Evolutionary conservation across 2,329 filamentous ascomycete genomes (phyloP), one percentile per base, ranked within the genome.

Genomic region (Sarocladiaceae sp.): DNA sequence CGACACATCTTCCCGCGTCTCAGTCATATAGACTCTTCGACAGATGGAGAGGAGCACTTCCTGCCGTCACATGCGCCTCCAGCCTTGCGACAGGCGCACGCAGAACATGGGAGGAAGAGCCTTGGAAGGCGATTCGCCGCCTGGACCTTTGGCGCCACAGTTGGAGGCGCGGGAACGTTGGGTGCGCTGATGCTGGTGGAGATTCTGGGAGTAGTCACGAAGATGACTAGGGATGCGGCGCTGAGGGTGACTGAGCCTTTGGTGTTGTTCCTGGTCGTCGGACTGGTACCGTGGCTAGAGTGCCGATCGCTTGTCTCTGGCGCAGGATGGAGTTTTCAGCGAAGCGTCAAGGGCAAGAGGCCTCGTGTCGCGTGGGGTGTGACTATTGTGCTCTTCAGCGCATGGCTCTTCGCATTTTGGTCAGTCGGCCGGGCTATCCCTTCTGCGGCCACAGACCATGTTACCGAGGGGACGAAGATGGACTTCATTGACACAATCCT

Each of bases 121-220:
- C 62, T 74, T 55, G 69, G 76, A 47, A 69, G 79, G 36, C 71
- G 75, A 22, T 64, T 79, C 12, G 79, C 83, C 2, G 84, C 83
- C 13, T 70, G 79, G 53, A 83, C 87, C 1, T 95, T 95, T 66
- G 84, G 88, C 6, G 79, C 83, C 1, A 95, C 88, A 10, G 81
- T 94, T 31, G 89, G 83, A 1, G 76, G 95, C 8, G 87, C 90
- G 5, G 80, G 86, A 33, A 88, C 93, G 1, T 74, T 96, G 42
- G 89, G 84, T 2, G 86, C 92, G 68, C 71, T 96, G 58, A 88
- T 96, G 42, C 77, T 96, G 8, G 90, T 88, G 60, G 90, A 96
- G 68, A 89, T 96, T 39, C 84, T 88, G 23, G 88, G 90, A 61
- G 77, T 87, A 4, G 77, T 90, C n/a, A 79, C 86, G 57, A 77